Base-by-base conservation (phyloP, 2,329 filamentous ascomycete genomes). In the Fusarium domesticum region DNA sequence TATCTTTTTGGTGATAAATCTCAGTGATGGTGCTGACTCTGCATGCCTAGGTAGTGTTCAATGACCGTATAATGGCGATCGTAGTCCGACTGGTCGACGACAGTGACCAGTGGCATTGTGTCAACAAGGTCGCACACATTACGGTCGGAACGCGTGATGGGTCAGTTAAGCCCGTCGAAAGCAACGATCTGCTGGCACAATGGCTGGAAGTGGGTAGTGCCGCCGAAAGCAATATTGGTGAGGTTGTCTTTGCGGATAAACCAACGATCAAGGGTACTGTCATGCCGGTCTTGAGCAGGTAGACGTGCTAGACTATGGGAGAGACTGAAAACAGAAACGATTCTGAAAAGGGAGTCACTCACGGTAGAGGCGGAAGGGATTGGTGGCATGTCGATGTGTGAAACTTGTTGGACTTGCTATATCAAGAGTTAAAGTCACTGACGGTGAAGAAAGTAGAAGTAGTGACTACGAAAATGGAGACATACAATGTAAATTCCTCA, bases 131-230 rank as follows among this genome's bases (percentile, higher is more conserved):
- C 23, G 83, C 91, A 10, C 93, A 98, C 64, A 81, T 98, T 47
- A 98, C 93, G 0, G 76, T 97, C 6, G 93, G 93, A 16, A 98
- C 93, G 1, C 80, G 83, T 8, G 78, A 83, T 53, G 68, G 75
- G 36, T 67, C 74, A 6, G 81, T 97, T 59, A 97, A 96, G 71
- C 92, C 93, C 0, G 91, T 87, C 68, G 92, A 98, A 73, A 95
- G 91, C 70, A 98, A 98, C 62, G 84, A 89, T 47, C 58, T 98
- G 61, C 67, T 98, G 45, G 75, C 75, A 51, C 74, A 74, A 47
- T 97, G 92, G 92, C 63, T 93, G 49, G 75, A 84, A 50, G 54
- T 66, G 20, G 79, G 77, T 1, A 64, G 67, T 18, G 68, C 70
- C 2, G 67, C 57, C 2, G 65, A 65, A n/a, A 72, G 68, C 30